These are phyloP conservation scores for Pythium folliculosum DNA, from an alignment of 352 stramenopile genomes.

Conservation along the genomic window DNA sequence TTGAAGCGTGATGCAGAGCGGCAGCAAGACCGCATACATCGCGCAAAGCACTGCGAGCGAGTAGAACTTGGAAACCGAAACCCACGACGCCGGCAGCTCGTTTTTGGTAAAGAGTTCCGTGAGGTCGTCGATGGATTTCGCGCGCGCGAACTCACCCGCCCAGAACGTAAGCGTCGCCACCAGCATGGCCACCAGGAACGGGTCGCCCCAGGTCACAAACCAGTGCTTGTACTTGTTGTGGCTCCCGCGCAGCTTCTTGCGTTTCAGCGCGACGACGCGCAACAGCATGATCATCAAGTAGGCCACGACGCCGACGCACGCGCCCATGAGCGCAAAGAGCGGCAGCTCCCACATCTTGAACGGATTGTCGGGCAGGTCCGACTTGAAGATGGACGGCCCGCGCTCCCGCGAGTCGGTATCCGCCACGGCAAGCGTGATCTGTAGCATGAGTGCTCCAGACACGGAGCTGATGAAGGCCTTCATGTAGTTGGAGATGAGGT, in stretches of 20 bases:
- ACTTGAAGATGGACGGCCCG: conserved; percentile 51
- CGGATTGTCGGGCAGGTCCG: conserved; percentile 46
- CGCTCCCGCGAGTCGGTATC: conserved; percentile 55
- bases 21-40: conserved; percentile 65
- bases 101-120: conserved; percentile 60
- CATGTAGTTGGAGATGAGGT: conserved; percentile 90
- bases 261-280: conserved; percentile 41
- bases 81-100: conserved; percentile 49
- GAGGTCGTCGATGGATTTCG: conserved; percentile 61
- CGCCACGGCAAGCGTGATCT: conserved; percentile 64
- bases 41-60: conserved; percentile 47
- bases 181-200: conserved; percentile 60
- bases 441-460: conserved; percentile 71
- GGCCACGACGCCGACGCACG: conserved; percentile 55
- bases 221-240: conserved; percentile 52
- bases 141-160: conserved; percentile 60
- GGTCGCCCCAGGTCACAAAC: conserved; percentile 67
- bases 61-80: conserved; percentile 67
- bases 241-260: conserved; percentile 37
- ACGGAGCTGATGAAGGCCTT: conserved; percentile 88
- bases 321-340: conserved; percentile 62
- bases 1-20: conserved; percentile 80
- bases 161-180: conserved; percentile 73
- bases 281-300: conserved; percentile 64
- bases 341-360: conserved; percentile 78